A percentile compares a stretch with the other conserved stretches of the same genome.
Conservation (phyloP, 2,329 filamentous ascomycete species). For the Colletotrichum sp. region DNA sequence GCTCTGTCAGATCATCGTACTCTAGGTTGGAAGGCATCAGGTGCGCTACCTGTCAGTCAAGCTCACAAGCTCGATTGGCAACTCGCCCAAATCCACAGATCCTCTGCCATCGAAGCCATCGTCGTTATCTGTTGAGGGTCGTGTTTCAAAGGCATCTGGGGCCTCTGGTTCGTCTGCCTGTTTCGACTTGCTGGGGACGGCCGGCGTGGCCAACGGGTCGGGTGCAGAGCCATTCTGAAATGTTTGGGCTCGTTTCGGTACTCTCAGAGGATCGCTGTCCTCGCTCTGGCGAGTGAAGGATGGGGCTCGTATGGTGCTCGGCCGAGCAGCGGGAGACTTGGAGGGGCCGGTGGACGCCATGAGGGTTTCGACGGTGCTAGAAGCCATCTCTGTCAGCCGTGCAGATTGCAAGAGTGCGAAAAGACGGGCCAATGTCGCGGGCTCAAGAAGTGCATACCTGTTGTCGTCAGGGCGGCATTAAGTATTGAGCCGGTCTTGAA, state of each 20-base stretch:
- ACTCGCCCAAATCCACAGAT: slow-evolving; percentile 80
- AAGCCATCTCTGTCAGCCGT: slow-evolving; percentile 13
- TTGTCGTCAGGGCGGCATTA: slow-evolving; percentile 12
- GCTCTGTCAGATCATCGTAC: not conserved
- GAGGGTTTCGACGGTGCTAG: slow-evolving; percentile 20
- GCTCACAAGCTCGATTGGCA: slow-evolving; percentile 92
- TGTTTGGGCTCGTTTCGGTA: slow-evolving; percentile 52
- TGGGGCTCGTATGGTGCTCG: slow-evolving; percentile 31
- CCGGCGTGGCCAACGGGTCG: slow-evolving; percentile 23
- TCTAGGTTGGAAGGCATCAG: not conserved
- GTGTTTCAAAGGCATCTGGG: slow-evolving; percentile 56
- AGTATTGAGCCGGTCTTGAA: slow-evolving; percentile 17
- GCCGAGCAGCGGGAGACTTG: slow-evolving; percentile 33
- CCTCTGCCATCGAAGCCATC: slow-evolving; percentile 54
- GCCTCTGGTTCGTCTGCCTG: slow-evolving; percentile 30
- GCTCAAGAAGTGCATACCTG: not conserved
- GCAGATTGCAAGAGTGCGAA: not conserved
- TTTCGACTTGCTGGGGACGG: not conserved
- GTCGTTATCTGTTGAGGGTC: slow-evolving; percentile 45
- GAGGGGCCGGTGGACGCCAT: slow-evolving; percentile 38
- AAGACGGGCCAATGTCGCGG: not conserved
- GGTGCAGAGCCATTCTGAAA: slow-evolving; percentile 43
- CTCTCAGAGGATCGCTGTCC: slow-evolving; percentile 34
- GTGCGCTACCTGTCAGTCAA: slow-evolving; percentile 77
- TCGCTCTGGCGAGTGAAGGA: slow-evolving; percentile 34